Conservation (phyloP, 2,329 filamentous ascomycete genomes). For the Pseudogymnoascus sp. region DNA sequence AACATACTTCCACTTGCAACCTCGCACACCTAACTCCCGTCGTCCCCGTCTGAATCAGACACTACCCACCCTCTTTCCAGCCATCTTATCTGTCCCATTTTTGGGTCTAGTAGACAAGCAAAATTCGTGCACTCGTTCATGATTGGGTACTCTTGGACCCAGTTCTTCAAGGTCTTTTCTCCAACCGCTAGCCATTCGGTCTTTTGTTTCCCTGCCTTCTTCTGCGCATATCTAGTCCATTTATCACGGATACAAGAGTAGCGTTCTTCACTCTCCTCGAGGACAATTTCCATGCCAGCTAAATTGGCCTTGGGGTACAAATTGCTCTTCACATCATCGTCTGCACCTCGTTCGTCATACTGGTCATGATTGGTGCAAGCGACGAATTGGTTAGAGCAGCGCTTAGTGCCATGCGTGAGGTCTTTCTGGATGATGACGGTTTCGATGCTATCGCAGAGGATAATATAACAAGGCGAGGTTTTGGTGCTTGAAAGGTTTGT, state of each 20-base stretch:
- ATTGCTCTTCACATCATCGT: slow-evolving; percentile 11
- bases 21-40: no score
- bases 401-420: slow-evolving; percentile 36
- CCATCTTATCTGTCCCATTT: slow-evolving; percentile 40
- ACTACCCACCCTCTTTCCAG: slow-evolving; percentile 21
- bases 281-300: slow-evolving; percentile 22
- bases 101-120: slow-evolving; percentile 49
- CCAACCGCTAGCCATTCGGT: slow-evolving; percentile 22
- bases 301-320: slow-evolving; percentile 11
- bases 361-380: slow-evolving; percentile 49
- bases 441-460: slow-evolving; percentile 42
- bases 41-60: no score
- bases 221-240: slow-evolving; percentile 28
- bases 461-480: slow-evolving; percentile 50
- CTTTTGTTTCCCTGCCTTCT: slow-evolving; percentile 13
- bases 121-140: slow-evolving; percentile 53
- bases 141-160: slow-evolving; percentile 45
- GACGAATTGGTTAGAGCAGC: slow-evolving; percentile 43
- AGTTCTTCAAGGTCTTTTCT: slow-evolving; percentile 33
- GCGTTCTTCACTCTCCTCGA: slow-evolving; percentile 30
- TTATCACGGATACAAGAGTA: slow-evolving; percentile 31
- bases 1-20: no score
- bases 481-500: slow-evolving; percentile 30
- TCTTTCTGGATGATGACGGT: slow-evolving; percentile 51
- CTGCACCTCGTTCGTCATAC: slow-evolving; percentile 10